Base-by-base conservation (phyloP, 2,329 filamentous ascomycete genomes). In the Alternaria rosae region DNA sequence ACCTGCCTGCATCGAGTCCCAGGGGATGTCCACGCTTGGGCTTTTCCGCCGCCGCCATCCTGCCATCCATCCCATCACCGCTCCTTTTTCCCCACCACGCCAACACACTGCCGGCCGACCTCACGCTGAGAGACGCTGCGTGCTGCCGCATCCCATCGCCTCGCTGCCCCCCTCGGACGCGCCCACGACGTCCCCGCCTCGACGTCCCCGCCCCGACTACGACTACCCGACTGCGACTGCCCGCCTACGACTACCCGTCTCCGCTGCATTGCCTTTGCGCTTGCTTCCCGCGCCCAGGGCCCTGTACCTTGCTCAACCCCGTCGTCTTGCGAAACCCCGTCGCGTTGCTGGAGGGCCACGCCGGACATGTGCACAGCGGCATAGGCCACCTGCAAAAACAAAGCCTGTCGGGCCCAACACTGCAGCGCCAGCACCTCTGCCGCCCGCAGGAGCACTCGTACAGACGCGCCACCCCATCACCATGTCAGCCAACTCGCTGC, bases 401-500 rank as follows among this genome's bases (percentile, higher is more conserved):
- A 57, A 61, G 65, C 61, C 68, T 59, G 52, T 54, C 30, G 59
- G 51, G 64, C 61, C 43, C 32, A 59, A 60, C 60, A 57, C 58
- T 64, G 53, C 65, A 48, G 57, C 56, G 64, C 61, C 43, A 56
- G 32, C 45, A 35, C 54, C 50, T 20, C 50, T 44, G 41, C 52
- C 35, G 28, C 51, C 65, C 57, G 42, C 59, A 35, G 44, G 55
- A 61, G 47, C 52, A 54, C 41, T 54, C 56, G 45, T 55, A 47
- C 53, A 54, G n/a, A 25, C 58, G 52, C 61, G 51, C 43, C 54
- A 50, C 56, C n/a, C 65, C 45, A 32, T 47, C 66, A 69, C 25
- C 62, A 79, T 78, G 76, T 73, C 70, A 51, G 88, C 89, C 59
- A 89, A 89, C 56, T 83, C 90, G 44, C 83, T 92, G 53, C 90